A percentile compares a stretch with the other conserved stretches of the same genome.
Conservation (phyloP, 2,329 filamentous ascomycete genomes). For the Grosmannia huntii region DNA sequence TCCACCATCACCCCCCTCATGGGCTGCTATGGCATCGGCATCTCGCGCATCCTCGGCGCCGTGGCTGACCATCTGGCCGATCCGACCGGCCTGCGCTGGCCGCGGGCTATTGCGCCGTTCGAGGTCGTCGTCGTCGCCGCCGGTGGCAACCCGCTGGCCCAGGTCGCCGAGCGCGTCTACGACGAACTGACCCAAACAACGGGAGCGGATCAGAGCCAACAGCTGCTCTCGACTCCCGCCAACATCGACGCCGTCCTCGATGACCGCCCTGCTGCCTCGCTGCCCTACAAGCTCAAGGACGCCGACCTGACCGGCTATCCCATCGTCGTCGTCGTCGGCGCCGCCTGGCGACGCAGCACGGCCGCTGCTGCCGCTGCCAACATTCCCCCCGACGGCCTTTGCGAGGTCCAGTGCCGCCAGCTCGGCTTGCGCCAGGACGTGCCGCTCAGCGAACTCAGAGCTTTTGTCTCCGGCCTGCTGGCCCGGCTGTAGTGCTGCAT, state of each 20-base stretch:
- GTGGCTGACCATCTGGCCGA: constrained; percentile 67
- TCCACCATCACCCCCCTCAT: constrained; percentile 43
- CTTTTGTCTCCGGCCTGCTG: constrained; percentile 34
- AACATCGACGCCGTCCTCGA: constrained; percentile 59
- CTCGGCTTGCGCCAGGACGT: constrained; percentile 51
- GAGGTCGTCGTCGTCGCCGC: constrained; percentile 55
- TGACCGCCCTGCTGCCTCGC: constrained; percentile 52
- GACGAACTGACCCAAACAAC: constrained; percentile 36
- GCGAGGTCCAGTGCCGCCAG: constrained; percentile 69
- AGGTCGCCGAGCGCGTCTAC: constrained; percentile 46
- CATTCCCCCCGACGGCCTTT: constrained; percentile 14
- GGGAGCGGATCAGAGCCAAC: no score
- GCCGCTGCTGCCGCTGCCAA: constrained; percentile 24
- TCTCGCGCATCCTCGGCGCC: constrained; percentile 81
- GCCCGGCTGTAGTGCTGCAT: constrained; percentile 37
- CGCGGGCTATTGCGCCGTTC: constrained; percentile 72
- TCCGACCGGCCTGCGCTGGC: constrained; percentile 71
- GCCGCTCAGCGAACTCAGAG: constrained; percentile 31
- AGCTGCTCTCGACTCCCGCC: no score
- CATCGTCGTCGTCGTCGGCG: constrained; percentile 67
- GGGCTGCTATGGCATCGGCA: constrained; percentile 93
- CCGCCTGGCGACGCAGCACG: constrained; percentile 48
- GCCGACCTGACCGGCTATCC: constrained; percentile 86
- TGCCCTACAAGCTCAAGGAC: constrained; percentile 82
- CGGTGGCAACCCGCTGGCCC: constrained; percentile 24